These are phyloP conservation scores for Aspergillus ostianus DNA, from an alignment of 495 filamentous ascomycete genomes.

Conservation along the genomic window DNA sequence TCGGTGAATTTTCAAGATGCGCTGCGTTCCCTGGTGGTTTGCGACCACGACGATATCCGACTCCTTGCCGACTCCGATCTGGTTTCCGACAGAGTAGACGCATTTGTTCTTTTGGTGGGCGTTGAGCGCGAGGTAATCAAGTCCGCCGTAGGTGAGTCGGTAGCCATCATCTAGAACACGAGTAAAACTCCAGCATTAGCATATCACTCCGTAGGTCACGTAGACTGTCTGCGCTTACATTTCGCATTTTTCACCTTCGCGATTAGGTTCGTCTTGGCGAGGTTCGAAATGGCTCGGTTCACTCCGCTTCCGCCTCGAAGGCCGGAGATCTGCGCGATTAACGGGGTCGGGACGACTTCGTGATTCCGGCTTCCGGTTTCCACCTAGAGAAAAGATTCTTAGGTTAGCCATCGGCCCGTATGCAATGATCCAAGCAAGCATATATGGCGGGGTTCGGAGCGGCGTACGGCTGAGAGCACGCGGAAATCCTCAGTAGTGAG, in stretches of 20 bases:
- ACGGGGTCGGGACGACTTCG: conserved; percentile 86
- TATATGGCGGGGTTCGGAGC: conserved; percentile 27
- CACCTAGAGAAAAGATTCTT: conserved; percentile 53
- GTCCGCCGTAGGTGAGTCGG: conserved; percentile 91
- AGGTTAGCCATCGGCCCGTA: conserved; percentile 32
- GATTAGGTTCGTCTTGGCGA: conserved; percentile 92
- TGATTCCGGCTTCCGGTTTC: conserved; percentile 95
- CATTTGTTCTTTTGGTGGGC: conserved; percentile 72
- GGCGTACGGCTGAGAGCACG: conserved; percentile 83
- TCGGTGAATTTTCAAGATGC: conserved; percentile 88
- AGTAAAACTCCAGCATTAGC: conserved; percentile 4
- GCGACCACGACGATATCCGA: conserved; percentile 94
- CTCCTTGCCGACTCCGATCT: conserved; percentile 96
- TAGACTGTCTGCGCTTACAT: conserved; percentile 45
- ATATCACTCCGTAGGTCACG: not conserved
- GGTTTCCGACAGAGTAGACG: conserved; percentile 89
- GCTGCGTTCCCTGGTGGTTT: conserved; percentile 58
- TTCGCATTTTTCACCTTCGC: conserved; percentile 91
- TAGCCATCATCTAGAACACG: conserved; percentile 78
- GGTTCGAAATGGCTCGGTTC: conserved; percentile 79
- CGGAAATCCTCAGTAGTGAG: conserved; percentile 91
- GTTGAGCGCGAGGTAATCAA: conserved; percentile 94
- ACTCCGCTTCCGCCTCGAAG: conserved; percentile 81
- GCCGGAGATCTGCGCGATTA: conserved; percentile 81
- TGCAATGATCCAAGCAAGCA: conserved; percentile 14